Evolutionary conservation across 768 basidiomycete species (phyloP).

Genomic region (Psilocybe tampanensis): DNA sequence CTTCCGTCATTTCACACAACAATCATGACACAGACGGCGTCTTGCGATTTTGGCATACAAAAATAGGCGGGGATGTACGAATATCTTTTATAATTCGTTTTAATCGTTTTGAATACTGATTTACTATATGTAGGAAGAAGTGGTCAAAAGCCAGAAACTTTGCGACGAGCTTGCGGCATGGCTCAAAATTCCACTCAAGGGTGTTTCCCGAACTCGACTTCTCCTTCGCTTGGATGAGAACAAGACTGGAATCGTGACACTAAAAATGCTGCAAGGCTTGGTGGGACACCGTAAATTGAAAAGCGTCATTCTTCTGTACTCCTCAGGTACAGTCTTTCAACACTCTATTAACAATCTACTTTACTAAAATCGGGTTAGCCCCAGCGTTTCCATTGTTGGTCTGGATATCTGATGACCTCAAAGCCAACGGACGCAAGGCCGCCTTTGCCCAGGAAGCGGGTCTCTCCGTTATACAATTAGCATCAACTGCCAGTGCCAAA

Average conservation of each 20-base stretch:
- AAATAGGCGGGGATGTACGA: slow-evolving; percentile 25
- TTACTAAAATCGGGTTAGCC: background rate
- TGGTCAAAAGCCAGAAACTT: slow-evolving; percentile 22
- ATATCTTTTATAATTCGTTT: background rate
- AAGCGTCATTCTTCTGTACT: slow-evolving; percentile 17
- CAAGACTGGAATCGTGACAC: slow-evolving; percentile 21
- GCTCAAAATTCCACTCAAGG: slow-evolving; percentile 19
- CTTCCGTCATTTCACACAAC: background rate
- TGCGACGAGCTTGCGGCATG: slow-evolving; percentile 20
- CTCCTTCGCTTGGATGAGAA: slow-evolving; percentile 26
- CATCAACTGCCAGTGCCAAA: slow-evolving; percentile 24
- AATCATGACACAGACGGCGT: background rate
- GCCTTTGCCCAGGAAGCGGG: slow-evolving; percentile 18
- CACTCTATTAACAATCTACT: no score
- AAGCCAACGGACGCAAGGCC: slow-evolving; percentile 16
- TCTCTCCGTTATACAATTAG: slow-evolving; percentile 22
- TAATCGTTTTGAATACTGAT: background rate
- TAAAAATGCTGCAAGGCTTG: slow-evolving; percentile 23
- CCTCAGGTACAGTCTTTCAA: slow-evolving; percentile 20
- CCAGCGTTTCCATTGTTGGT: slow-evolving; percentile 23
- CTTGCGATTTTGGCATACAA: slow-evolving; percentile 26
- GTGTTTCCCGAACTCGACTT: slow-evolving; percentile 19
- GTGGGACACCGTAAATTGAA: slow-evolving; percentile 20
- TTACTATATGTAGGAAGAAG: slow-evolving; percentile 12
- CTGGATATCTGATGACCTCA: slow-evolving; percentile 28